phyloP scores from a whole-genome alignment of 305 asterid species.

The Solanum hybrid region DNA sequence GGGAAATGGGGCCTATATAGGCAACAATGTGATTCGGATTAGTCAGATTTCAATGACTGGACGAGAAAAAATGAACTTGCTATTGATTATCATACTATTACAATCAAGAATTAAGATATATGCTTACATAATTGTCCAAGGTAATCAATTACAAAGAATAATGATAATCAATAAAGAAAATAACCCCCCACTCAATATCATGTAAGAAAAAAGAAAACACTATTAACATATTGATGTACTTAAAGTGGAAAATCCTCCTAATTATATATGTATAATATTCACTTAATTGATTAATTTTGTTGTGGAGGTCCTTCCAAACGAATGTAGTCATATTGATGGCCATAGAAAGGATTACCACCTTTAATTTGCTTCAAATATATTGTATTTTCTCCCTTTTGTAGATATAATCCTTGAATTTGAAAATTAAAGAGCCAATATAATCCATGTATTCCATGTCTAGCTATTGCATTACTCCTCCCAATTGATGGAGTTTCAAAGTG shows the following conservation, averaged over 20 bases:
- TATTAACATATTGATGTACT: background rate
- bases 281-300: background rate
- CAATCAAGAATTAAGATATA: background rate
- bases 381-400: slow-evolving; percentile 32
- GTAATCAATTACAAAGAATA: background rate
- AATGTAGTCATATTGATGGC: slow-evolving; percentile 56
- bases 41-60: too few species aligned
- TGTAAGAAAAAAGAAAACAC: background rate
- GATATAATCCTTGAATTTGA: slow-evolving; percentile 18
- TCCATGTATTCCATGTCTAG: slow-evolving; percentile 82
- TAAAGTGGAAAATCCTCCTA: background rate
- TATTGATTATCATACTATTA: background rate
- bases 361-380: slow-evolving; percentile 42
- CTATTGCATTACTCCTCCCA: slow-evolving; percentile 57
- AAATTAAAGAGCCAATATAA: slow-evolving; percentile 35
- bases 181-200: background rate
- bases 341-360: slow-evolving; percentile 23
- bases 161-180: background rate
- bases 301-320: slow-evolving; percentile 53
- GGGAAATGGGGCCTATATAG: background rate
- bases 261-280: background rate
- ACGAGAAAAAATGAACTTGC: background rate
- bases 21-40: background rate
- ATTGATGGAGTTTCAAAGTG: slow-evolving; percentile 30
- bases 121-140: background rate